These are phyloP conservation scores for Thelonectria blattea DNA, from an alignment of 2,329 filamentous ascomycete species.

Conservation along the genomic window DNA sequence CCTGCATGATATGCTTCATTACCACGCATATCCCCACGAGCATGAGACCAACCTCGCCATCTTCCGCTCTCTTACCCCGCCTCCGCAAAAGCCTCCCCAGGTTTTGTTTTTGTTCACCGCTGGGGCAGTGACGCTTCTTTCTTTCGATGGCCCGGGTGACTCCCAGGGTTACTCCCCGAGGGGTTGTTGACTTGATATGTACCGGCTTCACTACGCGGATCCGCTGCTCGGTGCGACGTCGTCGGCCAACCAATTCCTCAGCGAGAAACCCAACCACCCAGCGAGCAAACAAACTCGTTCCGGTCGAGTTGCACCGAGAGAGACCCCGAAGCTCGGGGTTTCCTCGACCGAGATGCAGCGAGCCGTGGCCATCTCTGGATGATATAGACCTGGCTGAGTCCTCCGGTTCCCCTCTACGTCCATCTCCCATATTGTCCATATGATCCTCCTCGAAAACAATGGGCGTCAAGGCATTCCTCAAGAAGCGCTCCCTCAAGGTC, in stretches of 20 bases:
- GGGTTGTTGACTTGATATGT: constrained; percentile 11
- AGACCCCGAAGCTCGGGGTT: constrained; percentile 26
- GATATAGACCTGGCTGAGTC: constrained; percentile 17
- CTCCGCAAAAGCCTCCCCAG: constrained; percentile 27
- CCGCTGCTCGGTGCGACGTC: constrained; percentile 6
- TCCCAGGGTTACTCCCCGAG: constrained; percentile 9
- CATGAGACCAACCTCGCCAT: neutral
- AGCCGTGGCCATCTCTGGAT: neutral
- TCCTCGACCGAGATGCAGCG: constrained; percentile 19
- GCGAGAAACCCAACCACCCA: neutral
- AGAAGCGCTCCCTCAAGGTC: constrained; percentile 52
- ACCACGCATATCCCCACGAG: constrained; percentile 2
- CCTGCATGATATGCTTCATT: constrained; percentile 3
- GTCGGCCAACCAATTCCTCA: neutral
- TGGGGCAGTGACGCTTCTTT: neutral
- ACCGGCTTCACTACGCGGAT: constrained; percentile 9
- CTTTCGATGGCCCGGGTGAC: constrained; percentile 12
- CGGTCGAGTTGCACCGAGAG: constrained; percentile 24
- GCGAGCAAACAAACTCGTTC: neutral
- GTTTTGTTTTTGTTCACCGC: constrained; percentile 34
- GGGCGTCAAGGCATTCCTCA: constrained; percentile 53
- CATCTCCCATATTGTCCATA: neutral
- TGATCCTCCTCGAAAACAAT: constrained; percentile 38
- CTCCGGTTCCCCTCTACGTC: neutral
- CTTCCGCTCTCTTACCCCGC: constrained; percentile 11